Base-by-base conservation (phyloP, 768 basidiomycete genomes). In the Mycena venus region DNA sequence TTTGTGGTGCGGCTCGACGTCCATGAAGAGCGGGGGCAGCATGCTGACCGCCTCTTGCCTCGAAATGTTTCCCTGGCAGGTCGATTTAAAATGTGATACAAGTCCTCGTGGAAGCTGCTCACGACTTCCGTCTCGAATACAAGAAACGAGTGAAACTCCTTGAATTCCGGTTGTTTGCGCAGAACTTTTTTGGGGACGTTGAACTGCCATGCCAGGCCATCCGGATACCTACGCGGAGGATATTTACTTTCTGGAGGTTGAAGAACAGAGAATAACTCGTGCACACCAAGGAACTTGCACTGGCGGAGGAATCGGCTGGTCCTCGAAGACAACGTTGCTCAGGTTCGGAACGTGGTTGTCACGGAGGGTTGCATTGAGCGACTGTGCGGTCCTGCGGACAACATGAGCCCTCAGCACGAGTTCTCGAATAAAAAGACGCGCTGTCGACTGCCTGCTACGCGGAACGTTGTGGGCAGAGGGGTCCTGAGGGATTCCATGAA, bases 81-180 rank as follows among this genome's bases (percentile, higher is more conserved):
- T 64, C 58, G 76, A 27, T 59, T 59, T 47, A 27, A 14, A 0
- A 61, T 55, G n/a, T 42, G 63, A 60, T 67, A 59, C 11, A 9
- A 19, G 25, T 3, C 61, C 47, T 4, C 62, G 9, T 36, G 15
- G 21, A 65, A 10, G 8, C 21, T 31, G 88, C 94, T 49, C 76
- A 97, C 97, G 34, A 97, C 95, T 86, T 99, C 98, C 0, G 98
- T 99, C 85, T 99, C 98, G 75, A 96, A 97, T 0, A 99, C 98
- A 32, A 99, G 86, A 85, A 99, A 99, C 2, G 94, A 92, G 81
- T 99, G 98, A 77, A 99, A 99, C 80, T 92, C 94, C 79, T 95
- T 96, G 87, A 98, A 98, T 79, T 97, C 95, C 8, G 93, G 92
- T 6, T 91, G 91, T 80, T 95, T 98, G 63, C 98, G 91, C 38